Conservation (phyloP, 2,329 filamentous ascomycete genomes). For the Fusarium devonianum region DNA sequence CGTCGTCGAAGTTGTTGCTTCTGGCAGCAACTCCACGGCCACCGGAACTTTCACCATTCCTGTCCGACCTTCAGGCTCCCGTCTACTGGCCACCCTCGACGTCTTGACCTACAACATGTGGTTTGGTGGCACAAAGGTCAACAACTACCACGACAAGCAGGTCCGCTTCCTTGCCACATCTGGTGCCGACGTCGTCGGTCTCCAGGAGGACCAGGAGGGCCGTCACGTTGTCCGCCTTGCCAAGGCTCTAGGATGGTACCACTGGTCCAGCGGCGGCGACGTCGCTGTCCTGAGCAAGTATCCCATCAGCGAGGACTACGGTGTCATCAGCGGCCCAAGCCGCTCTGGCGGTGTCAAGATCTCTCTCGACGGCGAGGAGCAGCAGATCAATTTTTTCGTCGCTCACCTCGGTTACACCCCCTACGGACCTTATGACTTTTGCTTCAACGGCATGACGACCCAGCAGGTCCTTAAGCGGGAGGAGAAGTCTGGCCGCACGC, state of each 20-base stretch:
- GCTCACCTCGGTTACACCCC: slow-evolving; percentile 49
- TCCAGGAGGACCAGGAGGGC: slow-evolving; percentile 47
- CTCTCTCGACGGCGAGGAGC: slow-evolving; percentile 44
- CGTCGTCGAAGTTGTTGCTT: slow-evolving; percentile 42
- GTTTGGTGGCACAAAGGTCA: slow-evolving; percentile 48
- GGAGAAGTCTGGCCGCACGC: slow-evolving; percentile 47
- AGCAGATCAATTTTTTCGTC: slow-evolving; percentile 48
- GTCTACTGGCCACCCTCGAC: slow-evolving; percentile 46
- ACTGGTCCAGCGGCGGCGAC: slow-evolving; percentile 45
- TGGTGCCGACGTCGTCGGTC: slow-evolving; percentile 48
- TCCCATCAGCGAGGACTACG: slow-evolving; percentile 46
- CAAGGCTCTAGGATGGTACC: slow-evolving; percentile 50
- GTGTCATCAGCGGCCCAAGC: slow-evolving; percentile 32
- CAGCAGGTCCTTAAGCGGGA: slow-evolving; percentile 48
- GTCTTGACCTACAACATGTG: slow-evolving; percentile 52
- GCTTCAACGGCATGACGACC: slow-evolving; percentile 46
- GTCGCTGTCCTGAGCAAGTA: slow-evolving; percentile 50
- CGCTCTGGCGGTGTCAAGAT: slow-evolving; percentile 44
- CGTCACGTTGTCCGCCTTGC: slow-evolving; percentile 46
- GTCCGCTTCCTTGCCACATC: slow-evolving; percentile 45
- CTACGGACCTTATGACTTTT: slow-evolving; percentile 55
- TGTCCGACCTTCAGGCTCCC: slow-evolving; percentile 35
- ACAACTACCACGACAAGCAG: slow-evolving; percentile 50
- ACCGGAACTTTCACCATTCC: slow-evolving; percentile 45
- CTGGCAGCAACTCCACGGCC: slow-evolving; percentile 36